Evolutionary conservation across 805 yeast species (phyloP).

Genomic region (Torulaspora quercuum): DNA sequence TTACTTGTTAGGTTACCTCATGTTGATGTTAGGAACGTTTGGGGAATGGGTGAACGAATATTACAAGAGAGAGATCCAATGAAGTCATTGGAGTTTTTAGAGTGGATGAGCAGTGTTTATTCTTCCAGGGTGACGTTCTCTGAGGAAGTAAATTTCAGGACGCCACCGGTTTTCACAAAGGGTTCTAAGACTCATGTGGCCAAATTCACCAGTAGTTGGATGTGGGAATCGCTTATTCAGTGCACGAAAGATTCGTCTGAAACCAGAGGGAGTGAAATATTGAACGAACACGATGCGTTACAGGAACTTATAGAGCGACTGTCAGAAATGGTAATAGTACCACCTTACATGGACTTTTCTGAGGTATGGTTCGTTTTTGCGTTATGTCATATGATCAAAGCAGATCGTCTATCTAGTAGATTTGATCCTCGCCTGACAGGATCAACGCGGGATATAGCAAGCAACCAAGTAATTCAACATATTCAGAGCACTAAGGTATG

Average conservation of each 20-base stretch:
- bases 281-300: slow-evolving; percentile 8
- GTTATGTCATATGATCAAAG: slow-evolving; percentile 28
- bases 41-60: slow-evolving; percentile 64
- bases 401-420: slow-evolving; percentile 23
- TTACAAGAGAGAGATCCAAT: slow-evolving; percentile 29
- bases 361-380: slow-evolving; percentile 34
- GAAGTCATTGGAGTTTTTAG: slow-evolving; percentile 24
- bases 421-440: slow-evolving; percentile 16
- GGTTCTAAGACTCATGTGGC: slow-evolving; percentile 34
- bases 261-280: slow-evolving; percentile 5
- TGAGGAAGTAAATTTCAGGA: slow-evolving; percentile 25
- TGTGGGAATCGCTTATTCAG: slow-evolving; percentile 28
- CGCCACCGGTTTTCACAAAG: slow-evolving; percentile 30
- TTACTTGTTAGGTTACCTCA: slow-evolving; percentile 46
- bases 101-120: slow-evolving; percentile 31
- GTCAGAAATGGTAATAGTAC: slow-evolving; percentile 29
- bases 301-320: slow-evolving; percentile 26
- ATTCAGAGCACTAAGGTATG: slow-evolving; percentile 22
- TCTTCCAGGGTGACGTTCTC: slow-evolving; percentile 25
- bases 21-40: slow-evolving; percentile 53
- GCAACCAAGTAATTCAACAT: slow-evolving; percentile 25
- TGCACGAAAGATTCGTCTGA: slow-evolving; percentile 10
- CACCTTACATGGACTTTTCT: slow-evolving; percentile 36
- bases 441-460: slow-evolving; percentile 22
- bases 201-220: slow-evolving; percentile 27